Conservation (phyloP, 176 grass and related monocot species). For the Triticum dicoccoides region DNA sequence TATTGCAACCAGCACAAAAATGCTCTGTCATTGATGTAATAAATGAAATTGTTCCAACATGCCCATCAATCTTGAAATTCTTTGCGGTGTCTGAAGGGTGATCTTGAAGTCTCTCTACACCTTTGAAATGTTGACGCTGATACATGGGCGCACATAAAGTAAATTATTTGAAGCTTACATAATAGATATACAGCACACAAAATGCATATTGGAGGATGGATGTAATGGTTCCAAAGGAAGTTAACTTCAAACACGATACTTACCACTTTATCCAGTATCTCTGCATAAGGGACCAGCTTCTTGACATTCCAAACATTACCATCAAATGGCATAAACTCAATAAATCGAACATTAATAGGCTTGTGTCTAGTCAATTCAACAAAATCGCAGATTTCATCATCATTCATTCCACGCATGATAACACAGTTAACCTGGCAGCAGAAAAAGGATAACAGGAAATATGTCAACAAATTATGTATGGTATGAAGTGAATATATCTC, state of each 20-base stretch:
- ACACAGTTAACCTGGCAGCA: constrained; percentile 81
- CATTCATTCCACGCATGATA: constrained; percentile 89
- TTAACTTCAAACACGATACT: constrained; percentile 53
- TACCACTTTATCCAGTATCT: constrained; percentile 96
- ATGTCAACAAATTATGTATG: background rate
- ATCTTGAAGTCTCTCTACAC: constrained; percentile 80
- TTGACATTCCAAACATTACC: constrained; percentile 99
- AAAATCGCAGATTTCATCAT: constrained; percentile 94
- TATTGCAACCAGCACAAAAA: constrained; percentile 96
- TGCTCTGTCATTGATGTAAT: constrained; percentile 98
- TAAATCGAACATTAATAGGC: constrained; percentile 90
- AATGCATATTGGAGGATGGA: constrained; percentile 7
- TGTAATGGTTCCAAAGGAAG: background rate
- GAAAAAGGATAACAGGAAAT: background rate
- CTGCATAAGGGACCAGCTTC: constrained; percentile 90
- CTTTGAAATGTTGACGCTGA: constrained; percentile 61
- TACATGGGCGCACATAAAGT: constrained; percentile 24
- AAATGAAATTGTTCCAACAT: constrained; percentile 90
- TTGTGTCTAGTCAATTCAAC: constrained; percentile 84
- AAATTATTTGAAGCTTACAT: constrained; percentile 15
- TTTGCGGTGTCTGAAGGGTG: constrained; percentile 91
- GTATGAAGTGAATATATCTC: background rate
- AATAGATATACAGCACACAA: background rate
- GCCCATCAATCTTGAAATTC: constrained; percentile 82
- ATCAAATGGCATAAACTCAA: constrained; percentile 99